Evolutionary conservation across 2,329 filamentous ascomycete genomes (phyloP).

Genomic region (Achaetomium macrosporum): DNA sequence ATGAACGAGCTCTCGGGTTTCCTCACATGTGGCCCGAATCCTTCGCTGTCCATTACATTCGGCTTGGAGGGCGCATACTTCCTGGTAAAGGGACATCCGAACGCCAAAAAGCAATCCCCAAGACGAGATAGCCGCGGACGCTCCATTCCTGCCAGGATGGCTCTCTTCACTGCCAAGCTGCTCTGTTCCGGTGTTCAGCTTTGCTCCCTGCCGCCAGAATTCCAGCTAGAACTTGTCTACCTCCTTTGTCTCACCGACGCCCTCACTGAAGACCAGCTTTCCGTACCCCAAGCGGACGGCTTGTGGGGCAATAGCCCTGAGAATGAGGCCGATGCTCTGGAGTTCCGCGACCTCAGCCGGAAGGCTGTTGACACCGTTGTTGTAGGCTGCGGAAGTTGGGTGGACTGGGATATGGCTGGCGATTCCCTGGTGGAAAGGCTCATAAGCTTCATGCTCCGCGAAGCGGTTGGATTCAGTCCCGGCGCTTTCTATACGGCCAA

Average conservation of each 20-base stretch:
- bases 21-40: slow-evolving; percentile 46
- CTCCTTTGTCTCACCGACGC: slow-evolving; percentile 46
- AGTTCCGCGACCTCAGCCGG: slow-evolving; percentile 38
- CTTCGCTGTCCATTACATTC: slow-evolving; percentile 68
- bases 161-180: slow-evolving; percentile 60
- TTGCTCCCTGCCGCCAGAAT: slow-evolving; percentile 34
- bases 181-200: slow-evolving; percentile 40
- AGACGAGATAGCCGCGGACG: slow-evolving; percentile 62
- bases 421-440: slow-evolving; percentile 36
- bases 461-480: slow-evolving; percentile 38
- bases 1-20: slow-evolving; percentile 53
- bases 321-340: slow-evolving; percentile 36
- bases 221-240: slow-evolving; percentile 46
- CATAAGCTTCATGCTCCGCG: slow-evolving; percentile 39
- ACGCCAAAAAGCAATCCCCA: slow-evolving; percentile 15
- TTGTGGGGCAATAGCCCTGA: slow-evolving; percentile 41
- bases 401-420: slow-evolving; percentile 29
- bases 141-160: slow-evolving; percentile 69
- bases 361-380: slow-evolving; percentile 33
- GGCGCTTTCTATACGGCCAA: slow-evolving; percentile 48
- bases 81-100: slow-evolving; percentile 42
- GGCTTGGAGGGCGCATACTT: slow-evolving; percentile 64
- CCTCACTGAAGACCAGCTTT: slow-evolving; percentile 50
- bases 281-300: slow-evolving; percentile 37
- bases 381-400: slow-evolving; percentile 35